Evolutionary conservation across 1,284 basidiomycete genomes (phyloP).

Genomic region (Pascua sp.): DNA sequence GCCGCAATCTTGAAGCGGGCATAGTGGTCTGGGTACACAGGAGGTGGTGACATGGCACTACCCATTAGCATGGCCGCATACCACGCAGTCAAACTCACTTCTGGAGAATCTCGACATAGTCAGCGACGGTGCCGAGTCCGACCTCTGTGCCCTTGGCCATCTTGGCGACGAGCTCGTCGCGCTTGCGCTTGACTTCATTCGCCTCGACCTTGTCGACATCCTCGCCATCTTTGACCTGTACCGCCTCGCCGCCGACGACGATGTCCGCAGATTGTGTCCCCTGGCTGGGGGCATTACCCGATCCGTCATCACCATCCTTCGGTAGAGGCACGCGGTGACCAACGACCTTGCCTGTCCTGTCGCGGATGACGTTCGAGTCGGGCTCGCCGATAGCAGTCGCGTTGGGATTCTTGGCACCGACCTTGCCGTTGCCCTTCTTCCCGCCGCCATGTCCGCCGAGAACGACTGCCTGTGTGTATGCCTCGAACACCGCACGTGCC

Average conservation of each 20-base stretch:
- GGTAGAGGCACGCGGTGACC: too few species aligned
- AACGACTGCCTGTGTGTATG: slow-evolving; percentile 44
- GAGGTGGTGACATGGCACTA: slow-evolving; percentile 48
- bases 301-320: not conserved
- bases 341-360: too few species aligned
- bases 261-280: too few species aligned
- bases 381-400: too few species aligned
- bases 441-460: slow-evolving; percentile 13
- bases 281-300: not conserved
- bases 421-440: too few species aligned
- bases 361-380: too few species aligned
- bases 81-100: slow-evolving; percentile 40
- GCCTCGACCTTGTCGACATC: slow-evolving; percentile 26
- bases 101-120: slow-evolving; percentile 46
- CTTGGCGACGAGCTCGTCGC: slow-evolving; percentile 48
- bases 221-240: too few species aligned
- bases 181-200: slow-evolving; percentile 47
- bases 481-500: slow-evolving; percentile 45
- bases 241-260: too few species aligned
- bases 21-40: slow-evolving; percentile 43
- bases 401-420: not conserved
- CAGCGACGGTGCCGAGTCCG: slow-evolving; percentile 46
- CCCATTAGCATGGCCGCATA: not conserved
- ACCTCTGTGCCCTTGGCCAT: slow-evolving; percentile 49
- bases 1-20: slow-evolving; percentile 50